These are phyloP conservation scores for Eucalyptus cladocalyx DNA, from an alignment of 345 rosid genomes.

Conservation along the genomic window DNA sequence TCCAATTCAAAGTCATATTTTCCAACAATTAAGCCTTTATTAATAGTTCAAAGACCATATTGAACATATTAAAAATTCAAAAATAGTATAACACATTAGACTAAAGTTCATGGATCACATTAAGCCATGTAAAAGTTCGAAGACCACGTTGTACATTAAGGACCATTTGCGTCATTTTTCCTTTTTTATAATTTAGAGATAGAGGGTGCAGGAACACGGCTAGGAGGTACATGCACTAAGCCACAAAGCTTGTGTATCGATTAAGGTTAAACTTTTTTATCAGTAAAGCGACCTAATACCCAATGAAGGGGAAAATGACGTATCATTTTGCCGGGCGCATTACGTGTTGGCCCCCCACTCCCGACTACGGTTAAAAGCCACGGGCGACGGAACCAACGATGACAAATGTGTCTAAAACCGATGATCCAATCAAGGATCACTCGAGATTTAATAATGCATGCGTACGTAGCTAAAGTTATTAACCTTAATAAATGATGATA, in stretches of 20 bases:
- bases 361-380: background rate
- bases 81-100: fast-evolving
- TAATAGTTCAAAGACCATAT: background rate
- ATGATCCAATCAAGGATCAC: background rate
- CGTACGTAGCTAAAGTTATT: background rate
- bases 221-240: background rate
- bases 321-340: background rate
- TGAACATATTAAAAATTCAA: background rate
- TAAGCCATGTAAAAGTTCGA: fast-evolving
- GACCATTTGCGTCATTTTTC: background rate
- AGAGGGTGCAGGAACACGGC: background rate
- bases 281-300: too few species aligned
- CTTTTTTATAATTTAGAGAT: background rate
- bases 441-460: background rate
- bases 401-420: background rate
- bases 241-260: background rate
- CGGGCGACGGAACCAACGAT: background rate
- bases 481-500: background rate
- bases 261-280: background rate
- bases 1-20: too few species aligned
- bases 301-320: background rate
- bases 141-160: fast-evolving
- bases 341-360: background rate
- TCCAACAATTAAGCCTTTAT: background rate
- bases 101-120: fast-evolving